A percentile compares a stretch with the other conserved stretches of the same genome.
Evolutionary conservation across 768 basidiomycete genomes (phyloP).

Genomic region (Tricholoma matsutake): DNA sequence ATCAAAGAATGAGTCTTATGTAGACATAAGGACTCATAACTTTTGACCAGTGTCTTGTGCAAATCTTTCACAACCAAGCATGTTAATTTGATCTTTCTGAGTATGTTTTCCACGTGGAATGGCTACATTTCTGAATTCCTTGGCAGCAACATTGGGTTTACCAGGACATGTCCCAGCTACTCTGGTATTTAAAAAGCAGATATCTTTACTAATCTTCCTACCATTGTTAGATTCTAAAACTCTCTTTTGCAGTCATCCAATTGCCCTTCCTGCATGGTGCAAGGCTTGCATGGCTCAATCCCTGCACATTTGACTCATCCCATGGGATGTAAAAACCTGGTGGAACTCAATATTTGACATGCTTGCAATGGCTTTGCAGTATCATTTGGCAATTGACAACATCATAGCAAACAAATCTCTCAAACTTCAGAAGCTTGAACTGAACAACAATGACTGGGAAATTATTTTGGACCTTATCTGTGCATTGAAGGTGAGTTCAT

Average conservation of each 20-base stretch:
- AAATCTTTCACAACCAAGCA: too few relatives aligned
- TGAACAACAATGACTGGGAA: slow-evolving; percentile 24
- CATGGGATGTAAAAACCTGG: slow-evolving; percentile 26
- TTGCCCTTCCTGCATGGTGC: slow-evolving; percentile 6
- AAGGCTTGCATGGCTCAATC: not conserved
- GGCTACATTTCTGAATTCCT: too few relatives aligned
- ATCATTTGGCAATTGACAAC: slow-evolving; percentile 19
- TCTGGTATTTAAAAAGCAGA: too few relatives aligned
- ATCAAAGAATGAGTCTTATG: too few relatives aligned
- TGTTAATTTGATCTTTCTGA: too few relatives aligned
- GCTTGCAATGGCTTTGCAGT: slow-evolving; percentile 24
- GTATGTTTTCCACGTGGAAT: too few relatives aligned
- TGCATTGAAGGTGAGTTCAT: slow-evolving; percentile 23
- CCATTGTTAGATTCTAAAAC: not conserved
- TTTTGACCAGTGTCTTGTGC: too few relatives aligned
- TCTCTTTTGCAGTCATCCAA: slow-evolving; percentile 5
- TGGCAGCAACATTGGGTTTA: too few relatives aligned
- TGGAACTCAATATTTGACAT: too few relatives aligned
- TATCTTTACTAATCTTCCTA: not conserved
- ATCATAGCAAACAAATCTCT: slow-evolving; percentile 16
- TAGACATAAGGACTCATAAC: too few relatives aligned
- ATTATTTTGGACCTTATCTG: slow-evolving; percentile 22
- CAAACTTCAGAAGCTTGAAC: slow-evolving; percentile 13
- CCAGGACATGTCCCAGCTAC: too few relatives aligned
- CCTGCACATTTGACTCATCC: slow-evolving; percentile 14